These are phyloP conservation scores for Balamuthia mandrillaris DNA, from an alignment of 208 protist species.

Conservation along the genomic window DNA sequence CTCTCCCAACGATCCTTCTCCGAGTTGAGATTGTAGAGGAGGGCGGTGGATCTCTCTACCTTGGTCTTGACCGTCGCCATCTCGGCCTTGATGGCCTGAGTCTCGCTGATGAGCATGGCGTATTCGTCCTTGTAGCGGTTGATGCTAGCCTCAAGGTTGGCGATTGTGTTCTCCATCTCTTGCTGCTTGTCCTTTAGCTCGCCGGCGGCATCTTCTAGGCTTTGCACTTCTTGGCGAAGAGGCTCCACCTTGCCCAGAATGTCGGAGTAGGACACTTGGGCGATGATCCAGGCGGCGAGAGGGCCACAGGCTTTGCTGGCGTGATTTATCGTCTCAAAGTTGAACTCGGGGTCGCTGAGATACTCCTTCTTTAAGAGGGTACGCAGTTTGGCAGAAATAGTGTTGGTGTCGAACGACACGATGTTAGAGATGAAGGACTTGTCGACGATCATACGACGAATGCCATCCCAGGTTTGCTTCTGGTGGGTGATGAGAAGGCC, in stretches of 20 bases:
- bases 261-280: slow-evolving; percentile 87
- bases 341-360: slow-evolving; percentile 78
- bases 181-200: slow-evolving; percentile 60
- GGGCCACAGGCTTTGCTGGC: slow-evolving; percentile 95
- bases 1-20: slow-evolving; percentile 91
- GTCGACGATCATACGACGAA: slow-evolving; percentile 28
- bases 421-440: slow-evolving; percentile 69
- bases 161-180: slow-evolving; percentile 73
- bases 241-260: slow-evolving; percentile 88
- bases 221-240: slow-evolving; percentile 85
- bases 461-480: slow-evolving; percentile 37
- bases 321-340: slow-evolving; percentile 86
- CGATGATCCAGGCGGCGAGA: slow-evolving; percentile 92
- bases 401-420: slow-evolving; percentile 88
- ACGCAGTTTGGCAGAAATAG: slow-evolving; percentile 45
- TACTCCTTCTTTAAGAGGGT: slow-evolving; percentile 75
- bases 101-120: slow-evolving; percentile 86
- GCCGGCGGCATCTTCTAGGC: slow-evolving; percentile 78
- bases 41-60: slow-evolving; percentile 81
- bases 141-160: slow-evolving; percentile 80
- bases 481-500: slow-evolving; percentile 56
- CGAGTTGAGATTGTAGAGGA: slow-evolving; percentile 85
- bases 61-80: slow-evolving; percentile 80
- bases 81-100: slow-evolving; percentile 83
- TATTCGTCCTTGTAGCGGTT: slow-evolving; percentile 88